phyloP scores from a whole-genome alignment of 495 filamentous ascomycete genomes.

The Penicillium roqueforti region DNA sequence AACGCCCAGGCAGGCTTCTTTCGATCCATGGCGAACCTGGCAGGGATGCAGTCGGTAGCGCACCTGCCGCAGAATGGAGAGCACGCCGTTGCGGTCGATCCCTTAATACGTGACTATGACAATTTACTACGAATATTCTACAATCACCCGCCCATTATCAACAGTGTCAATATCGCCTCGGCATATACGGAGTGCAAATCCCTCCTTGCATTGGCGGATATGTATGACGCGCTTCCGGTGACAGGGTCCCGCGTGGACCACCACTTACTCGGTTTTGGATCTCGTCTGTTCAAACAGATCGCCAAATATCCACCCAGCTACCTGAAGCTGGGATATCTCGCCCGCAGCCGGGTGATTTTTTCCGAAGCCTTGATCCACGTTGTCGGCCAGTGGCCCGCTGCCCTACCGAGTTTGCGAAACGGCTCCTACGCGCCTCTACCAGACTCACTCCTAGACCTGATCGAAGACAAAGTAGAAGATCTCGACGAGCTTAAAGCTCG shows the following conservation, averaged over 20 bases:
- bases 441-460: slow-evolving; percentile 72
- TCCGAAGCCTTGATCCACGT: slow-evolving; percentile 87
- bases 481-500: slow-evolving; percentile 63
- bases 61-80: slow-evolving; percentile 34
- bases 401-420: slow-evolving; percentile 68
- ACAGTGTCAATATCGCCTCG: slow-evolving; percentile 79
- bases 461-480: slow-evolving; percentile 87
- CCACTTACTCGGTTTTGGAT: slow-evolving; percentile 85
- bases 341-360: slow-evolving; percentile 81
- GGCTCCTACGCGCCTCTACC: slow-evolving; percentile 55
- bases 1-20: slow-evolving; percentile 64
- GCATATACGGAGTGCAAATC: slow-evolving; percentile 90
- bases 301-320: slow-evolving; percentile 91
- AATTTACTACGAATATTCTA: slow-evolving; percentile 92
- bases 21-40: slow-evolving; percentile 75
- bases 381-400: slow-evolving; percentile 84
- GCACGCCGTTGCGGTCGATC: slow-evolving; percentile 55
- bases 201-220: slow-evolving; percentile 76
- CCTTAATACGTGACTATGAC: slow-evolving; percentile 79
- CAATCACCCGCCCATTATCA: slow-evolving; percentile 76
- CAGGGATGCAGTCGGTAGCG: slow-evolving; percentile 52
- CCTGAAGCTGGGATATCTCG: slow-evolving; percentile 81
- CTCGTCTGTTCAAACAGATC: slow-evolving; percentile 85
- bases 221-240: slow-evolving; percentile 85
- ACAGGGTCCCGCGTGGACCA: slow-evolving; percentile 90